phyloP scores from a whole-genome alignment of 2,329 filamentous ascomycete species.

The Aspergillus aculeatinus region DNA sequence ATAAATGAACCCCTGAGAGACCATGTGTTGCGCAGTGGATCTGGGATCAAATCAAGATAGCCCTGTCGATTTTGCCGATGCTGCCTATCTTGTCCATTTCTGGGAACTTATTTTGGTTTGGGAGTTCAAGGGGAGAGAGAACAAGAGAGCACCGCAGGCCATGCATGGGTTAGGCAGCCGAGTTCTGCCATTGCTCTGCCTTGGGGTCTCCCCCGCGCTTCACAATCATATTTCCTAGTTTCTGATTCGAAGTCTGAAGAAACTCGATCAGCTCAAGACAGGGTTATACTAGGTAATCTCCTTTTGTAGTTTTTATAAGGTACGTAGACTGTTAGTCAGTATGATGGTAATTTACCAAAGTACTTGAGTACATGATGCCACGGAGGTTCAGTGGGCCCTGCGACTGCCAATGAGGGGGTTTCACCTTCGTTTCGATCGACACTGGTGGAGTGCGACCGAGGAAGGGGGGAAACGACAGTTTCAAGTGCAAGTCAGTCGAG shows the following conservation, averaged over 20 bases:
- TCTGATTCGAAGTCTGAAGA: background rate
- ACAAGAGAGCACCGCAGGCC: background rate
- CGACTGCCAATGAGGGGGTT: conserved; percentile 7
- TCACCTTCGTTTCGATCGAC: conserved; percentile 3
- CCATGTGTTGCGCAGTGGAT: background rate
- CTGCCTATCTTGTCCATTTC: background rate
- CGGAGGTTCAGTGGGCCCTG: conserved; percentile 6
- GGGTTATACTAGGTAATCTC: background rate
- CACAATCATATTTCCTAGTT: too few relatives aligned
- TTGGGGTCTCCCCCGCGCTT: background rate
- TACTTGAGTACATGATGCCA: background rate
- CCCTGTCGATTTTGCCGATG: background rate
- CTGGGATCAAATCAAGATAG: background rate
- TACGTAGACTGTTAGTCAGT: too few relatives aligned
- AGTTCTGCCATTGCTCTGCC: background rate
- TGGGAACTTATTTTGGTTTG: background rate
- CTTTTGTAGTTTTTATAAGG: background rate
- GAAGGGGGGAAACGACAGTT: conserved; percentile 4
- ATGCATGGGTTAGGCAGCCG: background rate
- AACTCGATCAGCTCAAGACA: background rate
- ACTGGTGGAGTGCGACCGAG: conserved; percentile 4
- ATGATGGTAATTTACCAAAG: too few relatives aligned
- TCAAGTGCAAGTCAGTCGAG: background rate
- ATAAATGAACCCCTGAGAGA: background rate
- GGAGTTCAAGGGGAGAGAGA: background rate